Evolutionary conservation across 129 eudicot species (phyloP), one percentile per base, ranked within the genome.

Genomic region (Flaveria ramosissima): DNA sequence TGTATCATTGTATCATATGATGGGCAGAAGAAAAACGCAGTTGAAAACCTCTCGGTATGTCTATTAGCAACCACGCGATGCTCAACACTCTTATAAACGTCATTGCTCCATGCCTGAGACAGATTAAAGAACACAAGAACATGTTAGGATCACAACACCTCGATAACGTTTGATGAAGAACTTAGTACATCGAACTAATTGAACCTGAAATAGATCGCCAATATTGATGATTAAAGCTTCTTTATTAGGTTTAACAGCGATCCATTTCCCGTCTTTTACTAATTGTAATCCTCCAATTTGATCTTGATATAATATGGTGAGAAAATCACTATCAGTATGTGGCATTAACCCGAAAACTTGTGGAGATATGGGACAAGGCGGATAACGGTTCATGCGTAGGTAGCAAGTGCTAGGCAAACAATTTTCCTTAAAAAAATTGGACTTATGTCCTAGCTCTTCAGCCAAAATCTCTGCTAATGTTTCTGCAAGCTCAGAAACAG

Each of bases 91-190:
- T 81, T 93, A 66, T 93, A 90, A n/a, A 85, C 82, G 39, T 81
- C 86, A 45, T 93, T 89, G 81, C 98, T 93, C 98, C 98, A 93
- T 7, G 97, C 98, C 98, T 93, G 77, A 67, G 76, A 72, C 71
- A 47, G 39, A 56, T 60, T 15, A 16, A 36, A 36, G 7, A 36
- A 36, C 41, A 36, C 41, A 36, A 36, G 8, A 36, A 36, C 41
- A 36, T 36, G 41, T 36, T 6, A 36, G 6, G 41, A 36, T 36
- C 7, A 6, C 7, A 1, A 36, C 41, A 36, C 7, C 41, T 36
- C 1, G 41, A 36, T 36, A 6, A 36, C 7, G 7, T 36, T 36
- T 4, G 6, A 36, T 36, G 48, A 45, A 45, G 17, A 3, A 26
- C 16, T 3, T 36, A 9, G 30, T 7, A 65, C 9, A 8, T 9